Base-by-base conservation (phyloP, 371 early-diverging fungal species). In the Mortierella sp. region DNA sequence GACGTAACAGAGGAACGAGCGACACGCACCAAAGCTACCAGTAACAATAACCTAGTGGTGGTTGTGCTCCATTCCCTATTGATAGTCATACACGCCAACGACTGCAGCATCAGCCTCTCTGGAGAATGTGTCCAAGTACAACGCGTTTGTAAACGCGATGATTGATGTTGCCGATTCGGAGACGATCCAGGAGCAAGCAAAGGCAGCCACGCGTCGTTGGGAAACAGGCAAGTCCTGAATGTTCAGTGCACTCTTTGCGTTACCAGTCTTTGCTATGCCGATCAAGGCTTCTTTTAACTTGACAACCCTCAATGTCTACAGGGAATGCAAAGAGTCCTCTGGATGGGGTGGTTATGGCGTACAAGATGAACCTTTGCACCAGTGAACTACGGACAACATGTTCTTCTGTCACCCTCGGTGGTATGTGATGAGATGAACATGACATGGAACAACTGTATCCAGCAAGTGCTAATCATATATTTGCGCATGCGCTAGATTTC, bases 351-450 rank as follows among this genome's bases (percentile, higher is more conserved):
- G 78, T 87, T 0, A 74, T 92, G 27, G 92, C 86, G 37, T 74
- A 91, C 63, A 94, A 94, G 65, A 91, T 88, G 80, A 92, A 91
- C 53, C 82, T 94, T 49, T 89, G 90, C 39, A 90, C 91, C 0
- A 54, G 49, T 2, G 77, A 78, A 19, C 63, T 89, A 37, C 83
- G 87, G 4, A 90, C 91, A 0, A 90, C 90, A 1, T 93, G 93
- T 67, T 86, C 83, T 0, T 94, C 95, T 1, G 59, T 49, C 14
- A 86, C 90, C 82, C 80, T 94, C 2, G 63, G 85, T 76, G 84
- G 91, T 88, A 83, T 53, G 27, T 47, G 16, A 17, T 7, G 13
- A 21, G 17, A 25, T 25, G n/a, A n/a, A n/a, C n/a, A n/a, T n/a
- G n/a, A n/a, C n/a, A n/a, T n/a, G n/a, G n/a, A n/a, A n/a, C n/a